A percentile compares a stretch with the other conserved stretches of the same genome.
Evolutionary conservation across 768 basidiomycete species (phyloP).

Genomic region (Mycena amicta): DNA sequence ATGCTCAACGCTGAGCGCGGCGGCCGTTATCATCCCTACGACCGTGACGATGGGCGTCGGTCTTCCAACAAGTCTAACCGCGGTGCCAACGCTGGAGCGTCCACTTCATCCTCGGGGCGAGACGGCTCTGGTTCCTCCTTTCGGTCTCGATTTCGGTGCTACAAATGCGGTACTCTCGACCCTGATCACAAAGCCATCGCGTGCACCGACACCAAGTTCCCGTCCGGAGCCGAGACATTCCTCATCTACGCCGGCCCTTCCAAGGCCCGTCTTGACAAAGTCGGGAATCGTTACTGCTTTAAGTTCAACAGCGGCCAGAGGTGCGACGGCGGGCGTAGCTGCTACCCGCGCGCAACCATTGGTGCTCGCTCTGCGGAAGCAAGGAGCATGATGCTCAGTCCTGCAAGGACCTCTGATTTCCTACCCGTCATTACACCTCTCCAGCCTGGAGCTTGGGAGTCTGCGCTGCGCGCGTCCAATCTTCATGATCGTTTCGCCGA

Average conservation of each 20-base stretch:
- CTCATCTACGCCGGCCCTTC: not conserved
- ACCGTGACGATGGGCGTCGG: not conserved
- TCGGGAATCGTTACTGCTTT: constrained; percentile 19
- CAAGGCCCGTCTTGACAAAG: not conserved
- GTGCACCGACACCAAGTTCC: not conserved
- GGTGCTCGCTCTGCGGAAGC: constrained; percentile 23
- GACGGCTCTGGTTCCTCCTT: not conserved
- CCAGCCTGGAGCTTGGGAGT: constrained; percentile 23
- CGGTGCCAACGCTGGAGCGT: not conserved
- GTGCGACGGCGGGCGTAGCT: not conserved
- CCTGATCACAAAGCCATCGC: not conserved
- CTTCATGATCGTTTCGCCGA: constrained; percentile 23
- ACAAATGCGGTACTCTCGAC: not conserved
- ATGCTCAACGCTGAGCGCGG: not conserved
- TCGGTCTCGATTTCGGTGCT: not conserved
- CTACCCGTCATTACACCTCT: constrained; percentile 28
- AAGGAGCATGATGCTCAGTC: constrained; percentile 20
- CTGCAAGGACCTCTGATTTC: constrained; percentile 20
- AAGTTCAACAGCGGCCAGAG: constrained; percentile 13
- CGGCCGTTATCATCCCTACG: too few species aligned
- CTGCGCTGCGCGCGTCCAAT: constrained; percentile 4
- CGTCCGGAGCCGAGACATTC: not conserved
- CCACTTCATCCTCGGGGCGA: not conserved
- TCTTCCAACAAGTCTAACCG: not conserved
- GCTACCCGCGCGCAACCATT: constrained; percentile 6